phyloP scores from a whole-genome alignment of 1,284 basidiomycete genomes.

The Blastosporella zonata region DNA sequence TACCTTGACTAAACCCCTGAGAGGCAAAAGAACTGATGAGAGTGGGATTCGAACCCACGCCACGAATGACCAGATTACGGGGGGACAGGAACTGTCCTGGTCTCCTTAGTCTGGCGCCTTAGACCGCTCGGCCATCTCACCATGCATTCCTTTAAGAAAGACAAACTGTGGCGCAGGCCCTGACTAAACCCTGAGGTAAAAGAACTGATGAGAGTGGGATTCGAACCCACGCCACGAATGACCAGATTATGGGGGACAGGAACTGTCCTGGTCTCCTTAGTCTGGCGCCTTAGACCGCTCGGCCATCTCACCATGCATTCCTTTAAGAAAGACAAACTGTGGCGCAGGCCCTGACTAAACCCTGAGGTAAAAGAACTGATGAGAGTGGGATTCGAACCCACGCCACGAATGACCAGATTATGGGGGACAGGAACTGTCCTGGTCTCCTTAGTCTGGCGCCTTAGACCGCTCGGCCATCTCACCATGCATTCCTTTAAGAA shows the following conservation, averaged over 20 bases:
- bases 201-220: slow-evolving; percentile 64
- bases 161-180: no score
- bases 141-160: no score
- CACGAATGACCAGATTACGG: slow-evolving; percentile 26
- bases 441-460: slow-evolving; percentile 80
- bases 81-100: no score
- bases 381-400: slow-evolving; percentile 73
- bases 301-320: slow-evolving; percentile 76
- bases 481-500: no score
- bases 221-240: slow-evolving; percentile 61
- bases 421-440: no score
- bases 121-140: slow-evolving; percentile 82
- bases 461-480: slow-evolving; percentile 85
- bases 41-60: slow-evolving; percentile 73
- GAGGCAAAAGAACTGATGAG: no score
- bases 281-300: slow-evolving; percentile 86
- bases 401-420: slow-evolving; percentile 36
- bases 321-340: no score
- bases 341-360: no score
- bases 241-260: neutral
- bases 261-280: no score
- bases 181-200: no score
- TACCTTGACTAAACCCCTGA: no score
- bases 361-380: no score
- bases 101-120: slow-evolving; percentile 81